A percentile compares a stretch with the other conserved stretches of the same genome.
phyloP scores from a whole-genome alignment of 768 basidiomycete species.

The Hygrophoropsis aurantiaca region DNA sequence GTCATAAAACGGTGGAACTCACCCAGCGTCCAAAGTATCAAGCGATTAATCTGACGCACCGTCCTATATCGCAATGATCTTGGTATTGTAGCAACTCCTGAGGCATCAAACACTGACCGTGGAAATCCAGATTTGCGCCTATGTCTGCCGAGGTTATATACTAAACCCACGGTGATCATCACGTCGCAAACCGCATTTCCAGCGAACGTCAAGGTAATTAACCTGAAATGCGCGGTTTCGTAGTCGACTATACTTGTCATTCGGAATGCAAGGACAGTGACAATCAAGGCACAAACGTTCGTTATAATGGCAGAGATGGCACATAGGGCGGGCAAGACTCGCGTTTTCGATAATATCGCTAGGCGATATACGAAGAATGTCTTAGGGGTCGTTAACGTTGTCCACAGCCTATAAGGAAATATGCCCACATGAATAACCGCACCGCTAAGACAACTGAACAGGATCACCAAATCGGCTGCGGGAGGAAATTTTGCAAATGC shows the following conservation, averaged over 20 bases:
- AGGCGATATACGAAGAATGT: constrained; percentile 7
- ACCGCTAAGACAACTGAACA: neutral
- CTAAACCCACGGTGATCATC: neutral
- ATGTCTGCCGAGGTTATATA: neutral
- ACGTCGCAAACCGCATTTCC: neutral
- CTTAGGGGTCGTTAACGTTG: neutral
- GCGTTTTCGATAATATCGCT: neutral
- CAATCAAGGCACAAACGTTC: neutral
- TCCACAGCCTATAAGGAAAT: neutral
- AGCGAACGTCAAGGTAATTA: neutral
- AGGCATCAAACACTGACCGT: neutral
- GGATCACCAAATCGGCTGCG: neutral
- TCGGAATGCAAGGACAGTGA: neutral
- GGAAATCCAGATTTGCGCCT: neutral
- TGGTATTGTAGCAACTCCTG: too few species aligned
- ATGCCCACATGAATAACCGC: constrained; percentile 3
- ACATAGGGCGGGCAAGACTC: constrained; percentile 1
- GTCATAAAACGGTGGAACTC: neutral
- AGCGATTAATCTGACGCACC: neutral
- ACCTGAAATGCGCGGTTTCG: neutral
- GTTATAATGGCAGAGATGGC: neutral
- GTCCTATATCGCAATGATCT: neutral
- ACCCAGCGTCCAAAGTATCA: constrained; percentile 2
- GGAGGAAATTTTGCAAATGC: neutral
- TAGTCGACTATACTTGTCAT: neutral